These are phyloP conservation scores for Aspergillus biplanus DNA, from an alignment of 495 filamentous ascomycete species.

Conservation along the genomic window DNA sequence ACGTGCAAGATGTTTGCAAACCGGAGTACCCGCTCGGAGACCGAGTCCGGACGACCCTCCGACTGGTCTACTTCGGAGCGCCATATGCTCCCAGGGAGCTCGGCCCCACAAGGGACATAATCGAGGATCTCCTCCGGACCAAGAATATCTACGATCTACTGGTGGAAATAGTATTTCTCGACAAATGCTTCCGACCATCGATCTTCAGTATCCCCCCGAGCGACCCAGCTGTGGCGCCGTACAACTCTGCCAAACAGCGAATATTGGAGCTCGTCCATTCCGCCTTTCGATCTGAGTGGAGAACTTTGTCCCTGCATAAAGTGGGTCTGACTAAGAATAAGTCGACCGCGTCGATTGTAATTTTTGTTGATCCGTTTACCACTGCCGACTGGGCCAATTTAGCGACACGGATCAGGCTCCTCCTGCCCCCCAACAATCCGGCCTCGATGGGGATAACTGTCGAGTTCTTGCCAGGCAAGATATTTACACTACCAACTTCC, in stretches of 20 bases:
- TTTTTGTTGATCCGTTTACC: slow-evolving; percentile 5
- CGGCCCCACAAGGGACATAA: background rate
- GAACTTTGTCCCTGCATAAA: background rate
- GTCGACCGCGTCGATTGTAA: slow-evolving; percentile 4
- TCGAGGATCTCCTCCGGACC: background rate
- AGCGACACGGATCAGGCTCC: background rate
- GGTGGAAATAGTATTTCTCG: slow-evolving; percentile 2
- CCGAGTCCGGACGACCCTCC: background rate
- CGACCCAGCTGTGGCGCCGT: slow-evolving; percentile 1
- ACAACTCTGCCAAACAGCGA: background rate
- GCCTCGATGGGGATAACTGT: background rate
- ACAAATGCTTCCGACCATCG: slow-evolving; percentile 9
- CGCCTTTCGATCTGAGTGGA: background rate
- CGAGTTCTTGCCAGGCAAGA: background rate
- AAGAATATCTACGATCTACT: background rate
- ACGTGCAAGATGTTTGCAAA: slow-evolving; percentile 1
- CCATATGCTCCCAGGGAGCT: background rate
- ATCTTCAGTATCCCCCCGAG: background rate
- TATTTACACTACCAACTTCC: background rate
- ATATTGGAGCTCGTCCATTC: background rate
- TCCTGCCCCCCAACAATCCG: background rate
- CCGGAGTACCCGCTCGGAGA: slow-evolving; percentile 8
- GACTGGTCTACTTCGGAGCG: background rate
- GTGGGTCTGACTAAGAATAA: background rate
- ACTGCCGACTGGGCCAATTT: slow-evolving; percentile 5